Conservation (phyloP, 495 filamentous ascomycete genomes). For the Xylaria telfairii region DNA sequence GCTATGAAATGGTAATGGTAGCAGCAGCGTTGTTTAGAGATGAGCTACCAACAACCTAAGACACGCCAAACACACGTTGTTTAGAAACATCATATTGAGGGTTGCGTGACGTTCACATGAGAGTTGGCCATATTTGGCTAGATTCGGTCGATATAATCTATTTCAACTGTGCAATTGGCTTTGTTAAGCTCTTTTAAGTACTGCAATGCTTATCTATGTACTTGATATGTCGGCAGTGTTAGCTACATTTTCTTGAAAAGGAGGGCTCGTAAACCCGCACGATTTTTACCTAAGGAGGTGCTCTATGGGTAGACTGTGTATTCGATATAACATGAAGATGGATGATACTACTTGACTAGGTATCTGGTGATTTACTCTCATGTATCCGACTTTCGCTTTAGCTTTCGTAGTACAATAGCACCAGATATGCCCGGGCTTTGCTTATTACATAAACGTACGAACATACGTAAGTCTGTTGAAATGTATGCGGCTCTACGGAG, state of each 20-base stretch:
- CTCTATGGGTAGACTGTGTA: neutral
- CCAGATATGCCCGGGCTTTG: neutral
- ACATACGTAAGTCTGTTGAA: neutral
- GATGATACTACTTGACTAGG: neutral
- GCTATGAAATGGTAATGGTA: neutral
- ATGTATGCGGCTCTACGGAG: neutral
- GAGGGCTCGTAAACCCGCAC: neutral
- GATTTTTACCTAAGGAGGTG: neutral
- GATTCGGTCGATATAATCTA: neutral
- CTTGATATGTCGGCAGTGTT: too few relatives aligned
- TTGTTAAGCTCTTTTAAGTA: constrained; percentile 11
- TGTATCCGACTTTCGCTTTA: neutral
- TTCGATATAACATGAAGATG: neutral
- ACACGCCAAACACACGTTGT: constrained; percentile 22
- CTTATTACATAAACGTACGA: neutral
- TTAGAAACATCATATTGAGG: neutral
- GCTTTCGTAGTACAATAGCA: neutral
- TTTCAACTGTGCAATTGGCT: constrained; percentile 19
- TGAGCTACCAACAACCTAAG: constrained; percentile 18
- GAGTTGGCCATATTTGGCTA: neutral
- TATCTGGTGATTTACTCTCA: neutral
- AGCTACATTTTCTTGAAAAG: neutral
- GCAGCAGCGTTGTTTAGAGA: constrained; percentile 3
- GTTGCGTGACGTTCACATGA: neutral
- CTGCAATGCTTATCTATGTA: neutral